These are phyloP conservation scores for Neurospora sp. DNA, from an alignment of 495 filamentous ascomycete genomes.

Conservation along the genomic window DNA sequence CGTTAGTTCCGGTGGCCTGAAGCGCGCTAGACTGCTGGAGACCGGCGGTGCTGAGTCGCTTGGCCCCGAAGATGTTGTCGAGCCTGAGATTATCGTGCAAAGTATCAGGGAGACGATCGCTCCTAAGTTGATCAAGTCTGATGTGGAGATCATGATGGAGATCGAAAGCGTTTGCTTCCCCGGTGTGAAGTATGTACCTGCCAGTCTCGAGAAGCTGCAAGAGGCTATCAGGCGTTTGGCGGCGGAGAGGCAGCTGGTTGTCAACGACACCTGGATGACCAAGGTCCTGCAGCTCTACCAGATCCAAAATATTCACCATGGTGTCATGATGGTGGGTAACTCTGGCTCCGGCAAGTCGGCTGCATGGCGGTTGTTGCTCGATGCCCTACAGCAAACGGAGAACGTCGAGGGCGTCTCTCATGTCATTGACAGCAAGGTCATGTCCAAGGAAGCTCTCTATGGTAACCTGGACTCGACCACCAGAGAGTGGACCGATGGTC, in stretches of 20 bases:
- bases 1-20: constrained; percentile 91
- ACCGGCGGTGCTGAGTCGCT: constrained; percentile 35
- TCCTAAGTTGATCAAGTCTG: constrained; percentile 83
- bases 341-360: constrained; percentile 93
- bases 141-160: constrained; percentile 76
- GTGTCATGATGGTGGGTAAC: constrained; percentile 99
- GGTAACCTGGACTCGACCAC: constrained; percentile 94
- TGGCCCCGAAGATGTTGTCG: constrained; percentile 63
- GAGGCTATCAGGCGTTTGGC: constrained; percentile 75
- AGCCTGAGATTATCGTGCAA: constrained; percentile 98
- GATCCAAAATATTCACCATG: constrained; percentile 94
- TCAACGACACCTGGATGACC: constrained; percentile 90
- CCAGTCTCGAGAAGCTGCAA: constrained; percentile 68
- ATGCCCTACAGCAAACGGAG: constrained; percentile 84
- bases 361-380: constrained; percentile 88
- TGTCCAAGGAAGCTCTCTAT: constrained; percentile 97
- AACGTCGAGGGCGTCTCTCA: constrained; percentile 89
- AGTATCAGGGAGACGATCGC: constrained; percentile 97
- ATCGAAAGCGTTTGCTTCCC: constrained; percentile 87
- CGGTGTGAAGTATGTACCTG: constrained; percentile 84
- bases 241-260: constrained; percentile 68
- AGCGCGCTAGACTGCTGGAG: constrained; percentile 65
- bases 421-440: constrained; percentile 98
- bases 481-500: constrained; percentile 94
- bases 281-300: constrained; percentile 95